Evolutionary conservation across 2,329 filamentous ascomycete genomes (phyloP), one percentile per base, ranked within the genome.

Genomic region (Fusarium metavorans): DNA sequence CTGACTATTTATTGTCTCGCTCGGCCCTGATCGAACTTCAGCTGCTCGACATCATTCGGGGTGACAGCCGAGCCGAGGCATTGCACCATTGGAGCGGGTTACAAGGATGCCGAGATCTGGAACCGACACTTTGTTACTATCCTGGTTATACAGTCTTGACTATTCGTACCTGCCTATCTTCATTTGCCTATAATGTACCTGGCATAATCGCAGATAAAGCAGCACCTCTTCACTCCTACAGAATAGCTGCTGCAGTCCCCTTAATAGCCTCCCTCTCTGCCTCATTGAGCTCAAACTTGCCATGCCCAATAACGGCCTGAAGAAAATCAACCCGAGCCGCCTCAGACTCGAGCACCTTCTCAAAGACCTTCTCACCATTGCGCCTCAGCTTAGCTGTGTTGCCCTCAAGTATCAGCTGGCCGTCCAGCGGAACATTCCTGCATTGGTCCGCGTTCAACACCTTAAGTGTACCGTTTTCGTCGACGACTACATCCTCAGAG

Each of bases 231-330:
- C 45, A 30, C 10, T 18, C 18, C 20, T 57, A 23, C 25, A 37
- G 4, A 57, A 57, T 37, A 4, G 30, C 77, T 4, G 69, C 82
- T 6, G 76, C 59, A 50, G 81, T 64, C 1, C 87, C 87, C 16
- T 74, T 80, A 67, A 91, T 91, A 0, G 85, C 88, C 41, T 77
- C 80, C 56, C 82, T 82, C 74, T 91, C 89, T 65, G 82, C 80
- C 9, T 82, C 80, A 1, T 76, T 83, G 35, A 92, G 78, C 39
- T 82, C 77, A 57, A 92, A 85, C 9, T 80, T 54, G 48, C 48
- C 48, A 14, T 32, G 27, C 11, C 48, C 48, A 14, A 82, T 74
- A 91, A 91, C 74, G 85, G 86, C 72, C 48, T 83, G 82, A 72
- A 91, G 77, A 13, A 85, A 88, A 54, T 76, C 70, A 23, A 89